Evolutionary conservation across 805 yeast genomes (phyloP), one percentile per base, ranked within the genome.

Genomic region (Priceomyces melissophilus): DNA sequence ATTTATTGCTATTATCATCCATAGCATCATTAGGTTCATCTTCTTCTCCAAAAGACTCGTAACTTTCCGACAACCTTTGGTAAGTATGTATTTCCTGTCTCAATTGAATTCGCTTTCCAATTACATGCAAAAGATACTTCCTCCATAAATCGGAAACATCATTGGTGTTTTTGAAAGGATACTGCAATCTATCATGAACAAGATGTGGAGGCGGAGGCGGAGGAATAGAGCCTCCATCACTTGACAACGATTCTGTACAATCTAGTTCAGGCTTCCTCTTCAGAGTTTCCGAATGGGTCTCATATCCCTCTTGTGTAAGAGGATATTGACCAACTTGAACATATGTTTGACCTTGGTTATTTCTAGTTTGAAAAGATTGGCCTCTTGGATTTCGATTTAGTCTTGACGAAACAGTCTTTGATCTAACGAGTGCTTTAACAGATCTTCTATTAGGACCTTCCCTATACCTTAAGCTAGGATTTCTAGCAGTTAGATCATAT

Each of bases 51-150:
- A 29, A 29, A 12, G 32, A 10, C 12, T 37, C 42, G 35, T 38
- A 39, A 23, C 35, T 35, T 6, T 40, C 43, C 40, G 54, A 38
- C 34, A 53, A 48, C 6, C 49, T 32, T 45, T 66, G 69, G 56
- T 60, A 69, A 37, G 58, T 44, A 25, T 48, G 53, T 42, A 69
- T 67, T 41, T 69, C 75, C 45, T 67, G 73, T 33, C 74, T 53
- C 37, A 69, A 53, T 42, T 61, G 60, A 35, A 69, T 67, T 23
- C 75, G 46, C 48, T 61, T 65, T 25, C 54, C 52, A n/a, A 68
- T 42, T 4, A 69, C 73, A 35, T 55, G 51, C 35, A 52, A 38
- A 38, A 69, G 58, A 45, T 69, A 69, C 14, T 43, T 52, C 32
- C 53, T 57, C 75, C 75, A 69, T 11, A 59, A 40, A 8, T 48